Evolutionary conservation across 352 stramenopile species (phyloP).

Genomic region (Phytophthora quininea): DNA sequence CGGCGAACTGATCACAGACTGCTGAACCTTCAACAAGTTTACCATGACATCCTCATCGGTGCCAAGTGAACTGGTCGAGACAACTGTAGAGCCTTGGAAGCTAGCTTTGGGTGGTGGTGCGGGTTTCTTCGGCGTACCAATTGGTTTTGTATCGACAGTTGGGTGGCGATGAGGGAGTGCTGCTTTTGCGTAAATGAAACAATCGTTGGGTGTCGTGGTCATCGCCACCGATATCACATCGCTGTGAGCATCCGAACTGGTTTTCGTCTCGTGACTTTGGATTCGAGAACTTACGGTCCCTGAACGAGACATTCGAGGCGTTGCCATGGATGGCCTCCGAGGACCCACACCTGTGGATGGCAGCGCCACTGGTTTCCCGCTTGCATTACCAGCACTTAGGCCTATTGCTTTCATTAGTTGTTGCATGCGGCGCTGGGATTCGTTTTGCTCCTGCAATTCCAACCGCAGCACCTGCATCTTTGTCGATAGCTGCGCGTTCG

Average conservation of each 20-base stretch:
- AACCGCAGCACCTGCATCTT: slow-evolving; percentile 53
- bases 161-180: slow-evolving; percentile 35
- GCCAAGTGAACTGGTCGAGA: background rate
- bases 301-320: slow-evolving; percentile 10
- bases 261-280: background rate
- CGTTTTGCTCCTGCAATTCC: slow-evolving; percentile 44
- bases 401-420: slow-evolving; percentile 36
- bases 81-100: background rate
- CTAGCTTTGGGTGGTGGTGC: background rate
- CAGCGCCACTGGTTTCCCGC: slow-evolving; percentile 6
- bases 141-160: background rate
- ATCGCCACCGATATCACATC: slow-evolving; percentile 3
- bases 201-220: slow-evolving; percentile 24
- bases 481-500: slow-evolving; percentile 39
- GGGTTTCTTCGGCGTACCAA: slow-evolving; percentile 14
- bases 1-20: slow-evolving; percentile 32
- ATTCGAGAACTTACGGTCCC: background rate
- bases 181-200: slow-evolving; percentile 56
- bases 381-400: background rate
- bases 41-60: slow-evolving; percentile 8
- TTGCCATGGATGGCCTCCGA: slow-evolving; percentile 10
- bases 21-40: slow-evolving; percentile 33
- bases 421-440: slow-evolving; percentile 35
- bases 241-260: background rate
- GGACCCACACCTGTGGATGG: slow-evolving; percentile 5